These are phyloP conservation scores for Xylaria telfairii DNA, from an alignment of 495 filamentous ascomycete genomes.

Conservation along the genomic window DNA sequence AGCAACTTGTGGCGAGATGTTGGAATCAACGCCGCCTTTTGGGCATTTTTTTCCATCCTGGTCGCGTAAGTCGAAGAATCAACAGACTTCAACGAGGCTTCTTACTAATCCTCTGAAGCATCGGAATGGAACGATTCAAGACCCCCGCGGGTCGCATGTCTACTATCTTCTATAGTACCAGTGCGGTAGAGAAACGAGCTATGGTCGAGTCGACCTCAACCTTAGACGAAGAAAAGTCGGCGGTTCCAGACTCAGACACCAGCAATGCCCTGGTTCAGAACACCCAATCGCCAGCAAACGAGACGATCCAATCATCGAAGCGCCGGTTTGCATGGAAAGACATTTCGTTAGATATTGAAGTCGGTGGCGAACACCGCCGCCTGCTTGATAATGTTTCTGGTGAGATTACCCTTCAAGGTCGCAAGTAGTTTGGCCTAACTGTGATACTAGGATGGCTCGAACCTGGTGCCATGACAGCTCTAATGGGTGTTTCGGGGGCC, in stretches of 20 bases:
- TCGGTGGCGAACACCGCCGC: constrained; percentile 70
- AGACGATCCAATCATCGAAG: constrained; percentile 50
- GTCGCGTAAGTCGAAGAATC: constrained; percentile 47
- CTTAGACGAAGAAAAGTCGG: constrained; percentile 9
- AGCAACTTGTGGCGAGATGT: constrained; percentile 77
- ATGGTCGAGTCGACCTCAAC: constrained; percentile 40
- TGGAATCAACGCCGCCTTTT: constrained; percentile 76
- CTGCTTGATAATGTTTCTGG: constrained; percentile 75
- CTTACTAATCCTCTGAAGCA: constrained; percentile 19
- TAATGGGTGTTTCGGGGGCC: constrained; percentile 75
- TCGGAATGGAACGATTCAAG: constrained; percentile 41
- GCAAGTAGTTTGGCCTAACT: not conserved
- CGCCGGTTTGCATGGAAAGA: constrained; percentile 75
- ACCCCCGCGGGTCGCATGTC: constrained; percentile 35
- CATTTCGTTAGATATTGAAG: constrained; percentile 83
- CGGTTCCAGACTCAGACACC: not conserved
- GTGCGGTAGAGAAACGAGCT: constrained; percentile 31
- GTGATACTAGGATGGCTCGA: constrained; percentile 71
- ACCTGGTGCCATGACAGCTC: constrained; percentile 80
- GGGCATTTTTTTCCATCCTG: constrained; percentile 62
- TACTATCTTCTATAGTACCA: constrained; percentile 36
- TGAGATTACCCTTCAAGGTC: not conserved
- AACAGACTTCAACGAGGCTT: constrained; percentile 28
- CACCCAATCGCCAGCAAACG: not conserved
- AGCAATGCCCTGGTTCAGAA: not conserved